These are phyloP conservation scores for Candida endomychidarum DNA, from an alignment of 805 yeast species.

Conservation along the genomic window DNA sequence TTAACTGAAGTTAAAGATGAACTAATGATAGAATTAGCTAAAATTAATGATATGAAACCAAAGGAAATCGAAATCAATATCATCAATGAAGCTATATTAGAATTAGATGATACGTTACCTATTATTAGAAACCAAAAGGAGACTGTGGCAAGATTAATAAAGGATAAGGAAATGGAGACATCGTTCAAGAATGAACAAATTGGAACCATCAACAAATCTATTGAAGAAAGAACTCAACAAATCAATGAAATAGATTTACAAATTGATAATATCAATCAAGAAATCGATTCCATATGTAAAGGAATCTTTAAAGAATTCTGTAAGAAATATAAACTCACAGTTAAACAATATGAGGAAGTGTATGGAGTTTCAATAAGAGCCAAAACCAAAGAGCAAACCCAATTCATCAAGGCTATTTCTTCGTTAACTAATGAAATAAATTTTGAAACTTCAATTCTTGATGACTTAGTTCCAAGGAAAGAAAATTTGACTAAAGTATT, in stretches of 20 bases:
- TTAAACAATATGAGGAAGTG: conserved; percentile 67
- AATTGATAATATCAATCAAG: conserved; percentile 20
- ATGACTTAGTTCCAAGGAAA: conserved; percentile 50
- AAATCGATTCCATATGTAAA: conserved; percentile 36
- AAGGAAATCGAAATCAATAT: conserved; percentile 57
- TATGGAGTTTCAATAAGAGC: conserved; percentile 60
- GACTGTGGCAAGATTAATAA: conserved; percentile 43
- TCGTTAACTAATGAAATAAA: conserved; percentile 58
- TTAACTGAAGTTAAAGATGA: conserved; percentile 53
- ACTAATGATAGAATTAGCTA: conserved; percentile 51
- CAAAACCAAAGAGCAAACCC: conserved; percentile 60
- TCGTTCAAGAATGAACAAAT: conserved; percentile 40
- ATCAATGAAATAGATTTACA: conserved; percentile 19
- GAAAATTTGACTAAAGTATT: conserved; percentile 42
- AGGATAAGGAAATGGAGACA: conserved; percentile 51
- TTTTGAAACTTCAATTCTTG: conserved; percentile 63
- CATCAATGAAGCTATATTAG: conserved; percentile 48
- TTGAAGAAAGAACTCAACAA: conserved; percentile 17
- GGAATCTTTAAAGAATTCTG: conserved; percentile 57
- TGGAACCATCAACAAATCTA: conserved; percentile 13
- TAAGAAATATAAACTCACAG: conserved; percentile 40
- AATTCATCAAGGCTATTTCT: conserved; percentile 59
- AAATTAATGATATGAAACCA: conserved; percentile 47
- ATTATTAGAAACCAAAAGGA: conserved; percentile 44
- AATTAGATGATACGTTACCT: conserved; percentile 41